phyloP scores from a whole-genome alignment of 2,329 filamentous ascomycete genomes.

The Chaetomium strumarium region DNA sequence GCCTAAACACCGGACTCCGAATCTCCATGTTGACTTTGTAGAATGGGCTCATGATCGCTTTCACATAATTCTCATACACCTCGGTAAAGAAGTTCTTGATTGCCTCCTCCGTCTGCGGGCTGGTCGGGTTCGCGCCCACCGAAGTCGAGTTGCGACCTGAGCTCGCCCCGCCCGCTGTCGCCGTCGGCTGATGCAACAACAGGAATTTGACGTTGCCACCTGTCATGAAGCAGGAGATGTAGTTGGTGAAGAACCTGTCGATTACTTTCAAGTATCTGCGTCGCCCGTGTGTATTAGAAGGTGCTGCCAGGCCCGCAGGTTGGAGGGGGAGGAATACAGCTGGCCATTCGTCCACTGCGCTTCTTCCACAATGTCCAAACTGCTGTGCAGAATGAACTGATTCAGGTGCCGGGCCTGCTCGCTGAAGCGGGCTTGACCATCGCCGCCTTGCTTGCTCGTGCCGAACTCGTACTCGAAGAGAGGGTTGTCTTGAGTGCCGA shows the following conservation, averaged over 20 bases:
- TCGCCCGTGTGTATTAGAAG: not conserved
- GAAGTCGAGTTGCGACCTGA: slow-evolving; percentile 57
- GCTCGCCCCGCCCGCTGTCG: slow-evolving; percentile 27
- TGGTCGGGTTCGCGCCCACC: slow-evolving; percentile 77
- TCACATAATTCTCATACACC: slow-evolving; percentile 94
- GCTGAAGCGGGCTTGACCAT: slow-evolving; percentile 82
- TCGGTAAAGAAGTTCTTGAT: slow-evolving; percentile 92
- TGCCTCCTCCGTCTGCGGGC: slow-evolving; percentile 88
- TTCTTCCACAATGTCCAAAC: slow-evolving; percentile 92
- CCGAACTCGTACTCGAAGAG: slow-evolving; percentile 97
- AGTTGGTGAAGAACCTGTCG: slow-evolving; percentile 94
- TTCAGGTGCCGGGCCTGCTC: slow-evolving; percentile 90
- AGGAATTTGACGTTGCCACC: slow-evolving; percentile 91
- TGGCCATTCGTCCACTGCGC: slow-evolving; percentile 85
- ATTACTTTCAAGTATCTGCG: slow-evolving; percentile 89
- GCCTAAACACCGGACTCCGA: slow-evolving; percentile 77
- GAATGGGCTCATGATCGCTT: slow-evolving; percentile 96
- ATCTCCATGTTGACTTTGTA: slow-evolving; percentile 82
- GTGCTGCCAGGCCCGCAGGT: slow-evolving; percentile 7
- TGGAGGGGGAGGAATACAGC: slow-evolving; percentile 51
- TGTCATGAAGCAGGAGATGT: slow-evolving; percentile 91
- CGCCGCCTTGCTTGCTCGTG: slow-evolving; percentile 90
- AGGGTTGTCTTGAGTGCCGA: slow-evolving; percentile 91
- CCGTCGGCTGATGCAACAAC: slow-evolving; percentile 76
- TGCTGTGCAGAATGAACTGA: slow-evolving; percentile 94